These are phyloP conservation scores for Hygrophila difformis DNA, from an alignment of 257 asterid genomes.

Conservation along the genomic window DNA sequence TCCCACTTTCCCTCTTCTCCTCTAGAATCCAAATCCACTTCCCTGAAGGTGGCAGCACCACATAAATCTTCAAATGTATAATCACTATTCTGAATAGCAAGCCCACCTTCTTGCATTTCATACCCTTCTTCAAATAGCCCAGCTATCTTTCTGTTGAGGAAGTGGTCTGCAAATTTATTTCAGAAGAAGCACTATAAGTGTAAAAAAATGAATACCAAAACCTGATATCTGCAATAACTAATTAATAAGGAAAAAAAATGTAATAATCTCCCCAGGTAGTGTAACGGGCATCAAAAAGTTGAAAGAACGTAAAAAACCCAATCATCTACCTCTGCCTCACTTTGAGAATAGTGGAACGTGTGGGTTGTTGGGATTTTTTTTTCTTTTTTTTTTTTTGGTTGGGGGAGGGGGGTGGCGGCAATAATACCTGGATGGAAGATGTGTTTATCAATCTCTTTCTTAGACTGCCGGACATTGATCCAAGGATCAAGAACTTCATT, in stretches of 20 bases:
- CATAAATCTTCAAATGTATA: conserved; percentile 62
- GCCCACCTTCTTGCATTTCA: conserved; percentile 45
- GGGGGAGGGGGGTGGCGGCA: too few species aligned
- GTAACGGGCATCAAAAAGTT: too few species aligned
- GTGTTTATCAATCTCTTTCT: conserved; percentile 69
- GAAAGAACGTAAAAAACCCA: too few species aligned
- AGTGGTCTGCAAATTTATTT: conserved; percentile 33
- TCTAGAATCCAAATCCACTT: conserved; percentile 30
- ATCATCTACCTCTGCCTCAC: too few species aligned
- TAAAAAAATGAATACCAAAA: too few species aligned
- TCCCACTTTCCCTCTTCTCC: conserved; percentile 58
- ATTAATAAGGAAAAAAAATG: too few species aligned
- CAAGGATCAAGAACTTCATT: conserved; percentile 98
- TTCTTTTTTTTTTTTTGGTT: too few species aligned
- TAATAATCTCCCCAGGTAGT: too few species aligned
- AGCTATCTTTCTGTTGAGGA: conserved; percentile 58
- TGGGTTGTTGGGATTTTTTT: too few species aligned
- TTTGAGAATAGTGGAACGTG: too few species aligned
- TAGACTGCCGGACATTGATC: conserved; percentile 83
- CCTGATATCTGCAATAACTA: too few species aligned
- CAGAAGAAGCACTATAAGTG: neutral
- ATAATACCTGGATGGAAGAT: conserved; percentile 47
- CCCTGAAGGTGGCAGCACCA: conserved; percentile 37
- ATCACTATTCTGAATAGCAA: conserved; percentile 25
- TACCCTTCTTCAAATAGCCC: conserved; percentile 53